These are phyloP conservation scores for Xylaria sp. DNA, from an alignment of 2,329 filamentous ascomycete genomes.

Conservation along the genomic window DNA sequence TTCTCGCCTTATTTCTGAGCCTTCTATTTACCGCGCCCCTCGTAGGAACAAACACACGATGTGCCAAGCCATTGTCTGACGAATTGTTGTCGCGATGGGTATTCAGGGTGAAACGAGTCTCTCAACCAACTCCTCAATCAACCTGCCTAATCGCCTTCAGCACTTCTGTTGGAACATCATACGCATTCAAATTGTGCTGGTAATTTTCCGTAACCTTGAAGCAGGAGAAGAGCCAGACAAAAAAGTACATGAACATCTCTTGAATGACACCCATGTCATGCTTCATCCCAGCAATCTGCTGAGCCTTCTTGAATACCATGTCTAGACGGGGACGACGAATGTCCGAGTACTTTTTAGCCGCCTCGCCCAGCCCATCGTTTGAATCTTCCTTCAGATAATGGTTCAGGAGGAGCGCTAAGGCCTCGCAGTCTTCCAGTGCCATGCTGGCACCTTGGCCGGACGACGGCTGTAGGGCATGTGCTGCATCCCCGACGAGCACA, in stretches of 20 bases:
- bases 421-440: slow-evolving; percentile 25
- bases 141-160: neutral
- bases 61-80: neutral
- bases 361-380: slow-evolving; percentile 1
- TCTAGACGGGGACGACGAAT: slow-evolving; percentile 23
- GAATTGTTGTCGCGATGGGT: neutral
- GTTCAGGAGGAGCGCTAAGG: slow-evolving; percentile 15
- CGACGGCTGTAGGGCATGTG: slow-evolving; percentile 24
- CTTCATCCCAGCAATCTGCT: slow-evolving; percentile 27
- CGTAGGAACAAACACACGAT: neutral
- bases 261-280: slow-evolving; percentile 22
- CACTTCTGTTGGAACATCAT: slow-evolving; percentile 25
- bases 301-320: slow-evolving; percentile 27
- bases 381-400: slow-evolving; percentile 12
- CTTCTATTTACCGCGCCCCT: too few species aligned
- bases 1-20: neutral
- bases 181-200: slow-evolving; percentile 17
- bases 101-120: neutral
- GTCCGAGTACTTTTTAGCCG: slow-evolving; percentile 18
- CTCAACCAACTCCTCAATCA: neutral
- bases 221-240: slow-evolving; percentile 22
- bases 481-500: slow-evolving; percentile 27
- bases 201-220: slow-evolving; percentile 14
- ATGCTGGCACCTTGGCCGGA: slow-evolving; percentile 27
- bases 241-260: slow-evolving; percentile 29